These are phyloP conservation scores for Sporobolus alterniflorus DNA, from an alignment of 202 grass and related monocot species.

Conservation along the genomic window DNA sequence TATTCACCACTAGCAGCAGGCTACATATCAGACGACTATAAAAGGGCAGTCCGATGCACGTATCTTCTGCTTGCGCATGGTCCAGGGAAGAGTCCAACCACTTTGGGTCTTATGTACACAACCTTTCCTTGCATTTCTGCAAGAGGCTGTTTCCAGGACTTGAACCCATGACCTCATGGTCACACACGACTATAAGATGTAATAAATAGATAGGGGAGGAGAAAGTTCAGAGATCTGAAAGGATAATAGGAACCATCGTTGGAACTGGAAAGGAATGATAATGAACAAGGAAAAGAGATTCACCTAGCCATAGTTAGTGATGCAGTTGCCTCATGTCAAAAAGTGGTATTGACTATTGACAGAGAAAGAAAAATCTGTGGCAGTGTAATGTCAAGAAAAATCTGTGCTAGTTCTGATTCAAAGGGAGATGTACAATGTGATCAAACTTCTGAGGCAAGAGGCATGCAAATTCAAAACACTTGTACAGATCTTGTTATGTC, in stretches of 20 bases:
- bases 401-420: conserved; percentile 13
- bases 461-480: conserved; percentile 31
- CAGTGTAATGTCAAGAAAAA: background rate
- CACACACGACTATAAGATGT: too few relatives aligned
- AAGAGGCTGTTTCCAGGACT: too few relatives aligned
- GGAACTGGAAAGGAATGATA: background rate
- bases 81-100: too few relatives aligned
- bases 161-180: too few relatives aligned
- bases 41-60: too few relatives aligned
- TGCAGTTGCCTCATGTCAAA: conserved; percentile 8
- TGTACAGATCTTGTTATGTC: background rate
- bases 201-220: background rate
- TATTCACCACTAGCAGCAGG: background rate
- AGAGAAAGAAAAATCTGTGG: conserved; percentile 17
- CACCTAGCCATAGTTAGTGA: background rate
- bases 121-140: too few relatives aligned
- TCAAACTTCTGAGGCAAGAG: conserved; percentile 39
- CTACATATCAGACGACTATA: conserved; percentile 33
- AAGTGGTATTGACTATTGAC: conserved; percentile 17
- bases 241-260: background rate
- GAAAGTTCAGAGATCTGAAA: background rate
- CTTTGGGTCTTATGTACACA: too few relatives aligned
- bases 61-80: too few relatives aligned
- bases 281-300: conserved; percentile 15
- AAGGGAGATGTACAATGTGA: conserved; percentile 3